Base-by-base conservation (phyloP, 345 rosid genomes). In the Limnanthes douglasii region DNA sequence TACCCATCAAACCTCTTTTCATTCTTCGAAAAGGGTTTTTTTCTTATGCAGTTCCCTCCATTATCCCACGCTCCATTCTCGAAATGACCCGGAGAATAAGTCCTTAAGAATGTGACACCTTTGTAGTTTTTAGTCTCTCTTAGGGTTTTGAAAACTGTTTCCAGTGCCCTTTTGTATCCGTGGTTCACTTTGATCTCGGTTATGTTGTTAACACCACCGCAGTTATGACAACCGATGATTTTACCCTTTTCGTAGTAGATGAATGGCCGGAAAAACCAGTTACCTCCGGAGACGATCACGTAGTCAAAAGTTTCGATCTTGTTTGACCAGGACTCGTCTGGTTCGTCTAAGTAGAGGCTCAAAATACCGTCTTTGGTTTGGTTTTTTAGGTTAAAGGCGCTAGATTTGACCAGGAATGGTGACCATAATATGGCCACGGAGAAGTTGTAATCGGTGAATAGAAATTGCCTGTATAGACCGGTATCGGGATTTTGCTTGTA, bases 401-500 rank as follows among this genome's bases (percentile, higher is more conserved):
- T 21, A 6, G 74, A 33, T 31, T 41, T 67, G 12, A 76, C 86
- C 43, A 76, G 23, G 61, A 57, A 69, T 0, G 74, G 80, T 18
- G 80, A 62, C 74, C 77, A 68, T 0, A 64, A 39, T 13, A 53
- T 15, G 5, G 73, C 68, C 4, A 71, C 8, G 25, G 76, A 70
- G 34, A 71, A 65, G 3, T 48, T 47, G 43, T 66, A 50, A 16
- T 35, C 64, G n/a, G n/a, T n/a, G n/a, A n/a, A n/a, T n/a, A 44
- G 28, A 53, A 53, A 9, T 18, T 65, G 2, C 18, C 73, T 59
- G 37, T 14, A 25, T 4, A 93, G 77, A 19, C 47, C 68, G 20
- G 67, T 80, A 4, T 61, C 23, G 0, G 96, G 96, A 30, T 57
- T 52, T 37, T 68, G 86, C 39, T 77, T 70, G 93, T 85, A 50